Evolutionary conservation across 1,284 basidiomycete species (phyloP).

Genomic region (Somion occarium): DNA sequence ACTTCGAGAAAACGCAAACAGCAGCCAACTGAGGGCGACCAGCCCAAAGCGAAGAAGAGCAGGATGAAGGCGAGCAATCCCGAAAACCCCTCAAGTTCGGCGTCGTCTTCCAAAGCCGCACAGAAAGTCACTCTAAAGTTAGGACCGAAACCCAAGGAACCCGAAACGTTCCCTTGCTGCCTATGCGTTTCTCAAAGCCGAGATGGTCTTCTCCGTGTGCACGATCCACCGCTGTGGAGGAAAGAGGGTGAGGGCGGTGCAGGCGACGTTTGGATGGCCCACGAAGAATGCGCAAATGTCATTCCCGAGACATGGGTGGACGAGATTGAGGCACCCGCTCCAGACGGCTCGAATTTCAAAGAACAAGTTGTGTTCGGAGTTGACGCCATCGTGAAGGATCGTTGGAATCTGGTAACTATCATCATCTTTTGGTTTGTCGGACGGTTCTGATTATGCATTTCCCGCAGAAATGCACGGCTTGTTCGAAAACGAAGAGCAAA

Average conservation of each 20-base stretch:
- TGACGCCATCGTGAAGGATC: slow-evolving; percentile 80
- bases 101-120: slow-evolving; percentile 3
- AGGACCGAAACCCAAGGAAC: slow-evolving; percentile 52
- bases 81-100: neutral
- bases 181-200: slow-evolving; percentile 65
- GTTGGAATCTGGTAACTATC: slow-evolving; percentile 80
- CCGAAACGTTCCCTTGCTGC: slow-evolving; percentile 68
- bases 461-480: slow-evolving; percentile 81
- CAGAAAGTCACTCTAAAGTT: slow-evolving; percentile 58
- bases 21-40: slow-evolving; percentile 16
- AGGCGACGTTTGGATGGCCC: slow-evolving; percentile 53
- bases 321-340: slow-evolving; percentile 39
- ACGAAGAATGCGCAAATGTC: slow-evolving; percentile 72
- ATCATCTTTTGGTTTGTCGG: neutral
- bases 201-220: slow-evolving; percentile 63
- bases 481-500: slow-evolving; percentile 62
- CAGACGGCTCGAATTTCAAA: slow-evolving; percentile 32
- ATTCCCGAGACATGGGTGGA: slow-evolving; percentile 88
- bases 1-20: slow-evolving; percentile 35
- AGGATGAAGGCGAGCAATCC: slow-evolving; percentile 12
- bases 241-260: slow-evolving; percentile 40
- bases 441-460: slow-evolving; percentile 10
- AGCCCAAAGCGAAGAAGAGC: slow-evolving; percentile 32
- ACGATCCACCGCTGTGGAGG: slow-evolving; percentile 55
- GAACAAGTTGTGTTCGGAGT: slow-evolving; percentile 74